Evolutionary conservation across 305 asterid genomes (phyloP), one percentile per base, ranked within the genome.

Genomic region (Andrographis paniculata): DNA sequence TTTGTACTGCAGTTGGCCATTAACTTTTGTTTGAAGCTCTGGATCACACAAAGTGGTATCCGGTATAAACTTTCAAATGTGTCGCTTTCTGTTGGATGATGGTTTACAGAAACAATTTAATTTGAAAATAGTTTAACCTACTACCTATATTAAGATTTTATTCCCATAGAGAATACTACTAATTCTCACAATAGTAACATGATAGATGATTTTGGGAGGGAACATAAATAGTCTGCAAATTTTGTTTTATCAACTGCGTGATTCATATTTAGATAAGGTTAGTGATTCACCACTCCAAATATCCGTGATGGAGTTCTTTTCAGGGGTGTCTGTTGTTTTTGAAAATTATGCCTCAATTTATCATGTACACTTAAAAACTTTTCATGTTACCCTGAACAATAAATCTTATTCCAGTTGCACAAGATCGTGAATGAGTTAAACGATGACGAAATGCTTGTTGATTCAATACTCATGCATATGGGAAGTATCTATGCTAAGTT

Each of bases 381-480:
- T 20, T 36, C 11, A 15, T 51, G 28, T 18, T 62, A 45, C 27
- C 57, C 43, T 50, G 16, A 7, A 2, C 37, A 31, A 50, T 67
- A 37, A 17, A 19, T 62, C 50, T 43, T 56, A 45, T 74, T 69
- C 60, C 78, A 88, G 97, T 64, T 84, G 72, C 56, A 66, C 52
- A 55, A 63, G 72, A 66, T 82, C 68, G 89, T 74, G 58, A 60
- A 33, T 56, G 71, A 56, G 60, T 60, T 88, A 61, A 67, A 74
- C 44, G 86, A 84, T 28, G 80, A 77, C 28, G 94, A 77, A 64
- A 75, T 64, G 43, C 72, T 75, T 66, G 66, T 88, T 66, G 94
- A 84, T 76, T 84, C 85, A 21, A 79, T 84, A 63, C 94, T 84
- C 63, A 57, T 75, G 67, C 97, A 88, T 67, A 84, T 88, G 95